Base-by-base conservation (phyloP, 768 basidiomycete genomes). In the Mycena maculata region DNA sequence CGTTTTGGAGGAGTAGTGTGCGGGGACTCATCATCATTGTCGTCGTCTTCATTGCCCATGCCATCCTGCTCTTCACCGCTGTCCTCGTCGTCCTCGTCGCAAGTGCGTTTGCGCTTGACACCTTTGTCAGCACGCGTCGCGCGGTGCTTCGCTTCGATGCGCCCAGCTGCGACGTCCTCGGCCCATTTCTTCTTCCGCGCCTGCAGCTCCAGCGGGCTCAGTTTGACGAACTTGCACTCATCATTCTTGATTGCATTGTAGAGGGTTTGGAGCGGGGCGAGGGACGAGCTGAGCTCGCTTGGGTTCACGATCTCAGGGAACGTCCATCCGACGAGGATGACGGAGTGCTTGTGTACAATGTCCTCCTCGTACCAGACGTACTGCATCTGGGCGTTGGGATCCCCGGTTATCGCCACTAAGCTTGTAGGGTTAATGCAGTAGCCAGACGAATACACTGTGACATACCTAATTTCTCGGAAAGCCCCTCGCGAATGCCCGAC, bases 381-480 rank as follows among this genome's bases (percentile, higher is more conserved):
- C n/a, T n/a, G n/a, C n/a, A n/a, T n/a, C n/a, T n/a, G n/a, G n/a
- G 67, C 69, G 0, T 66, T 47, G 0, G 63, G 41, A 1, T 69
- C 71, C 6, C 72, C 67, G 44, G 49, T 70, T 28, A 57, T 72
- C 47, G 38, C 3, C 3, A 45, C 70, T 71, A 28, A 13, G 39
- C 31, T 45, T 52, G 3, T 13, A 28, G 7, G 33, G 15, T 20
- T 9, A 25, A 22, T 10, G 5, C 2, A 27, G n/a, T 9, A 13
- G 15, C 16, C 10, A 49, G n/a, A 38, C 8, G 1, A 4, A 12
- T 25, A 15, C n/a, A n/a, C n/a, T n/a, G 8, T 9, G 38, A 49
- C 58, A 9, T 11, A 50, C 58, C 25, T 18, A 60, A 18, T 16
- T 33, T 33, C 7, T 1, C 23, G 4, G 4, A 22, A n/a, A 60